Conservation (phyloP, 768 basidiomycete genomes). For the Suillus weaverae region DNA sequence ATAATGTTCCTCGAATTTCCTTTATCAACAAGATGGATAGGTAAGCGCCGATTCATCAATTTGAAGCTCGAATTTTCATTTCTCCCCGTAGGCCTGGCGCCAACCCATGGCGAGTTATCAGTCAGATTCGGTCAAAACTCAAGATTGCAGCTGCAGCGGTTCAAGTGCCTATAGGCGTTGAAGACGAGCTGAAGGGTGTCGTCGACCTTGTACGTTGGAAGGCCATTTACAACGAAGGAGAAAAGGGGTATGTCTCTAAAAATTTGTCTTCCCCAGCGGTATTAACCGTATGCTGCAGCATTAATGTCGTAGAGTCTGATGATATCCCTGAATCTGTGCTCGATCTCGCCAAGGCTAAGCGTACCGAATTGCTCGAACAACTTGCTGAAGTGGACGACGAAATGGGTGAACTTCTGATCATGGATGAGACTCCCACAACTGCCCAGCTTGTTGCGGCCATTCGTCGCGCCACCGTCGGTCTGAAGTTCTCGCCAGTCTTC, state of each 20-base stretch:
- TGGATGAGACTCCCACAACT: conserved; percentile 74
- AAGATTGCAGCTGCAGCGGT: conserved; percentile 92
- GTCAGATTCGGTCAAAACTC: conserved; percentile 89
- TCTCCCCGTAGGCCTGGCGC: conserved; percentile 73
- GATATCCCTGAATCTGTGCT: conserved; percentile 82
- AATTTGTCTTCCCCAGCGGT: background rate
- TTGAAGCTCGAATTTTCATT: background rate
- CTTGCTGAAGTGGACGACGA: conserved; percentile 96
- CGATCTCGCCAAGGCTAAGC: conserved; percentile 79
- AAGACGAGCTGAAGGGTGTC: conserved; percentile 85
- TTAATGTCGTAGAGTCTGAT: conserved; percentile 74
- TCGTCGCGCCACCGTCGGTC: conserved; percentile 81
- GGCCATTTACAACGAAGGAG: conserved; percentile 90
- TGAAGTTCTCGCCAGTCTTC: conserved; percentile 96
- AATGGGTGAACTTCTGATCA: conserved; percentile 88
- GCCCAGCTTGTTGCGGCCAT: conserved; percentile 80
- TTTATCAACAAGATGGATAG: conserved; percentile 99
- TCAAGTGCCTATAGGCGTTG: conserved; percentile 91
- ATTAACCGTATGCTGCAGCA: conserved; percentile 41
- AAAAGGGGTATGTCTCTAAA: conserved; percentile 76
- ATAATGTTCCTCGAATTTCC: conserved; percentile 92
- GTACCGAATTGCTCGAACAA: conserved; percentile 88
- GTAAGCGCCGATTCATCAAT: conserved; percentile 36
- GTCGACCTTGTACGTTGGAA: conserved; percentile 96
- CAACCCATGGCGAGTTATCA: conserved; percentile 93